A percentile compares a stretch with the other conserved stretches of the same genome.
These are phyloP conservation scores for Bacidia rubella DNA, from an alignment of 495 filamentous ascomycete genomes.

Conservation along the genomic window DNA sequence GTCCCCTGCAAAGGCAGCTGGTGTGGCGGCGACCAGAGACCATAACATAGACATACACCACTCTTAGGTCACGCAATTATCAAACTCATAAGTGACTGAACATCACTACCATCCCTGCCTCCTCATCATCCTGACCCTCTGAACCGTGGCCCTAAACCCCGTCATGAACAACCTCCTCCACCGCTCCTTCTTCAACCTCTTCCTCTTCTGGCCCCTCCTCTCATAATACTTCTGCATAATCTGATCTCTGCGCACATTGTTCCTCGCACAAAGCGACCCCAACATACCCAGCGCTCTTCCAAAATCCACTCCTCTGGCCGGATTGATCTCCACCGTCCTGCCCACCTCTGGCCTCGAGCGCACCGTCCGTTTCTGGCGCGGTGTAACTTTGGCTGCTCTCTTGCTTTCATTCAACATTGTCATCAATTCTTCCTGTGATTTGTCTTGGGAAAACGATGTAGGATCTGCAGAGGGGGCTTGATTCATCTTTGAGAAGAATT, in stretches of 20 bases:
- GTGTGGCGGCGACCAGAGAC: no score
- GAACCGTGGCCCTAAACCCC: constrained; percentile 46
- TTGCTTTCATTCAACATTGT: background rate
- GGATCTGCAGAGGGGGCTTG: background rate
- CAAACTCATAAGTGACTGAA: no score
- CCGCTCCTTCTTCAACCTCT: constrained; percentile 51
- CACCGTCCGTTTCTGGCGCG: constrained; percentile 18
- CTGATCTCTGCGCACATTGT: constrained; percentile 39
- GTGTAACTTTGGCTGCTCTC: background rate
- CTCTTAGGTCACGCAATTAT: no score
- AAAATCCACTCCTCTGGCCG: constrained; percentile 33
- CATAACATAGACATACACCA: no score
- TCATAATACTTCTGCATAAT: constrained; percentile 52
- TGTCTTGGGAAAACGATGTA: background rate
- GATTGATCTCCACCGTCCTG: constrained; percentile 40
- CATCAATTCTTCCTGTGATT: background rate
- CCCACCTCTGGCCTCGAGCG: constrained; percentile 31
- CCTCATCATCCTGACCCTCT: constrained; percentile 50
- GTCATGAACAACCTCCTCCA: constrained; percentile 52
- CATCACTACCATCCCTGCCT: constrained; percentile 68
- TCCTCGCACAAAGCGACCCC: constrained; percentile 31
- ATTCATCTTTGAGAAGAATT: constrained; percentile 1
- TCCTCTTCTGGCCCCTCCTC: constrained; percentile 57
- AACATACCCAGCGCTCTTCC: constrained; percentile 40
- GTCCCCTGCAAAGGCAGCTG: no score